These are phyloP conservation scores for Fusarium keratoplasticum DNA, from an alignment of 2,329 filamentous ascomycete species.

Conservation along the genomic window DNA sequence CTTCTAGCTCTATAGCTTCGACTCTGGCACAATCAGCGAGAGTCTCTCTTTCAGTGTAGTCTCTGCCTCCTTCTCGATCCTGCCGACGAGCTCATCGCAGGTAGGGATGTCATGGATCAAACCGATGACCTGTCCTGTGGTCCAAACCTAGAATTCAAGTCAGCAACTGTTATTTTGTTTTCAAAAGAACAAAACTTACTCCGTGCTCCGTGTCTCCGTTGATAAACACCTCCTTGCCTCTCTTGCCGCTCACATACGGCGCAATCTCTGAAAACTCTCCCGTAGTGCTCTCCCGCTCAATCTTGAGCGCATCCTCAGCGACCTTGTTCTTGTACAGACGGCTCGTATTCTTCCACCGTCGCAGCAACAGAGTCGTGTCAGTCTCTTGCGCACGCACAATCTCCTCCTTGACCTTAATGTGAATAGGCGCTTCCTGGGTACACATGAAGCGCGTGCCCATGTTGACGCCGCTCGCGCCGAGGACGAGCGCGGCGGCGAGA, in stretches of 20 bases:
- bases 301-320: conserved; percentile 79
- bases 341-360: conserved; percentile 93
- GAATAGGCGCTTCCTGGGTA: conserved; percentile 92
- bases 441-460: conserved; percentile 99
- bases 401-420: conserved; percentile 91
- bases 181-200: conserved; percentile 64
- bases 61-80: conserved; percentile 83
- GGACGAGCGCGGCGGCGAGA: conserved; percentile 86
- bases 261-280: conserved; percentile 93
- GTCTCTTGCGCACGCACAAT: conserved; percentile 92
- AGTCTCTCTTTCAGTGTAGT: conserved; percentile 71
- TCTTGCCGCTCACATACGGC: conserved; percentile 87
- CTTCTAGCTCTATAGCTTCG: conserved; percentile 65
- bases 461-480: conserved; percentile 95
- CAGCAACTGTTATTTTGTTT: neutral
- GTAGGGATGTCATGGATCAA: conserved; percentile 86
- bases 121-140: conserved; percentile 94
- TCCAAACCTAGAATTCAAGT: conserved; percentile 79
- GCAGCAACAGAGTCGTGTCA: conserved; percentile 88
- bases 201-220: conserved; percentile 93
- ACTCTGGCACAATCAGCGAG: conserved; percentile 64
- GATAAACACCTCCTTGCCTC: conserved; percentile 90
- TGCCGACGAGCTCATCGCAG: conserved; percentile 74
- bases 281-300: conserved; percentile 84
- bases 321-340: conserved; percentile 93